phyloP scores from a whole-genome alignment of 257 asterid species.

The Plectranthus barbatus region DNA sequence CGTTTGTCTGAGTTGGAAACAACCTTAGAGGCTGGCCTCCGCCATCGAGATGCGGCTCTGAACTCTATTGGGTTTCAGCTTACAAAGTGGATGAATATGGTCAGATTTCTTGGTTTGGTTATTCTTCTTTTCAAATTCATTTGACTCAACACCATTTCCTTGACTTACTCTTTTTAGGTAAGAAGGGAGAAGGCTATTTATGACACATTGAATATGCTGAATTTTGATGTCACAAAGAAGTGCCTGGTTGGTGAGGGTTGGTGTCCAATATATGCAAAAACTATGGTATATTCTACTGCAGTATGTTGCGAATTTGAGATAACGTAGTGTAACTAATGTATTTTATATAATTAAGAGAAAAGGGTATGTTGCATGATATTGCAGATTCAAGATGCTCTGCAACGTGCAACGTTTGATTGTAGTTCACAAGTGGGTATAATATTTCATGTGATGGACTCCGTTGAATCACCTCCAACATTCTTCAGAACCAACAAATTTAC shows the following conservation, averaged over 20 bases:
- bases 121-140: neutral
- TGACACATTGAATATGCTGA: constrained; percentile 83
- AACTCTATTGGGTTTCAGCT: constrained; percentile 69
- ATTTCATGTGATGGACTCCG: constrained; percentile 79
- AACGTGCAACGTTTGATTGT: constrained; percentile 87
- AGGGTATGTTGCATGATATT: constrained; percentile 14
- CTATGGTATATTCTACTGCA: constrained; percentile 35
- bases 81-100: constrained; percentile 79
- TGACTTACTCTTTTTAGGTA: constrained; percentile 50
- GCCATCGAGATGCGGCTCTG: constrained; percentile 77
- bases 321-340: constrained; percentile 1
- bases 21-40: constrained; percentile 85
- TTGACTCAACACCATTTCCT: constrained; percentile 12
- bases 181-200: constrained; percentile 82
- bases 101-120: constrained; percentile 17
- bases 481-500: constrained; percentile 72
- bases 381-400: constrained; percentile 87
- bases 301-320: constrained; percentile 3
- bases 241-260: constrained; percentile 98
- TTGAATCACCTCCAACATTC: constrained; percentile 82
- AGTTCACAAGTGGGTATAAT: constrained; percentile 81
- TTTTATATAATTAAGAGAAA: constrained; percentile 11
- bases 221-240: constrained; percentile 90
- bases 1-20: constrained; percentile 86
- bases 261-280: constrained; percentile 81